A percentile compares a stretch with the other conserved stretches of the same genome.
These are phyloP conservation scores for Guyanaporus albipodus DNA, from an alignment of 768 basidiomycete genomes.

Conservation along the genomic window DNA sequence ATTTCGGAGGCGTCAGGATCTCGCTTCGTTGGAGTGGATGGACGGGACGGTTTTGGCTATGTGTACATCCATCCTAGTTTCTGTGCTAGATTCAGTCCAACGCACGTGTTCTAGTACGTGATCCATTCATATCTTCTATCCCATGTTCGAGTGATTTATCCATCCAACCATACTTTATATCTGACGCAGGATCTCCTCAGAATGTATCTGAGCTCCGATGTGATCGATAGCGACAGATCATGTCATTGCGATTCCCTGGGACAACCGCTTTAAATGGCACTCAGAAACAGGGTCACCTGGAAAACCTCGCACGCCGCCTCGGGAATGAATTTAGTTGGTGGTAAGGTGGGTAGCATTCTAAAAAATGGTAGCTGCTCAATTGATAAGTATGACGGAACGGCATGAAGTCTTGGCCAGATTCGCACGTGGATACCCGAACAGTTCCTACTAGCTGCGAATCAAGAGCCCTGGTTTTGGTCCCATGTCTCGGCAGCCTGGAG, in stretches of 20 bases:
- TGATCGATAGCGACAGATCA: conserved; percentile 6
- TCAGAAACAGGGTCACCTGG: too few species aligned
- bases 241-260: background rate
- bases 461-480: too few species aligned
- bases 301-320: too few species aligned
- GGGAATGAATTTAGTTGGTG: too few species aligned
- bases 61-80: background rate
- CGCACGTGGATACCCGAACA: too few species aligned
- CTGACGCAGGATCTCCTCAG: conserved; percentile 5
- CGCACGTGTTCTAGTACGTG: conserved; percentile 6
- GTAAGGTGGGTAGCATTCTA: too few species aligned
- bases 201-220: background rate
- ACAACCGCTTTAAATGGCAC: background rate
- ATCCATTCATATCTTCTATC: background rate
- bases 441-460: too few species aligned
- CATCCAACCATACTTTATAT: too few species aligned
- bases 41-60: background rate
- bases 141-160: background rate
- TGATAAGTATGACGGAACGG: too few species aligned
- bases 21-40: background rate
- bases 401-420: too few species aligned
- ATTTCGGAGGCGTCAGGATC: background rate
- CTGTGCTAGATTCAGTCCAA: background rate
- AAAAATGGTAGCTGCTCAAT: too few species aligned
- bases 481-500: too few species aligned